Evolutionary conservation across 2,329 filamentous ascomycete genomes (phyloP).

Genomic region (Verticillium klebahnii): DNA sequence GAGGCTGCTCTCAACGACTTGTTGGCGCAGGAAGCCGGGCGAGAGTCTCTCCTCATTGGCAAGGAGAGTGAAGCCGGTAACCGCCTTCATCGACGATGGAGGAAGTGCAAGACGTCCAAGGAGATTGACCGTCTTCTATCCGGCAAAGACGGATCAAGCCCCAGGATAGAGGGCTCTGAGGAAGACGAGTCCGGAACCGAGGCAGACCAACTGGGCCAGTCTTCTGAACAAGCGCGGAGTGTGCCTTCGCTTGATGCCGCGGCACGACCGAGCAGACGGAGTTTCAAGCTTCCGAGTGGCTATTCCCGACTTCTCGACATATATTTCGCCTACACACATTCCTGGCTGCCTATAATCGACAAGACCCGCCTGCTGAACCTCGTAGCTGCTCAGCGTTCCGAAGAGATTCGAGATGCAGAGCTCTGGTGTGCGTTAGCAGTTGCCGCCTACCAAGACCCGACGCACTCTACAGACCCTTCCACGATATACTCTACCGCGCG

Average conservation of each 20-base stretch:
- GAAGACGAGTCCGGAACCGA: constrained; percentile 26
- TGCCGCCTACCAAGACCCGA: constrained; percentile 48
- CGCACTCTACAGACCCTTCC: constrained; percentile 20
- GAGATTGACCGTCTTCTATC: constrained; percentile 61
- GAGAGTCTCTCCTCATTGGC: constrained; percentile 42
- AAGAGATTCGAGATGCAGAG: constrained; percentile 44
- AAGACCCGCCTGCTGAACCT: constrained; percentile 49
- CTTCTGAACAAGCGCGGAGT: not conserved
- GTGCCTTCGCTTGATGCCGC: not conserved
- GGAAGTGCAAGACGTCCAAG: constrained; percentile 55
- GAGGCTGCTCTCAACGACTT: constrained; percentile 54
- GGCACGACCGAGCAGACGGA: not conserved
- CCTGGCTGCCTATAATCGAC: constrained; percentile 71
- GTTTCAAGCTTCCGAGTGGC: constrained; percentile 32
- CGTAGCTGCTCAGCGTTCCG: constrained; percentile 18
- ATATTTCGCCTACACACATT: constrained; percentile 72
- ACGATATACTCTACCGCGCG: constrained; percentile 48
- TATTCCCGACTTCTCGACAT: constrained; percentile 62
- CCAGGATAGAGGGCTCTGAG: constrained; percentile 27
- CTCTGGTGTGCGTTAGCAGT: constrained; percentile 57
- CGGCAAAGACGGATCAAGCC: constrained; percentile 26
- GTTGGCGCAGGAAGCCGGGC: constrained; percentile 39
- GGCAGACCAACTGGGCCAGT: constrained; percentile 8
- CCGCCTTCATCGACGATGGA: constrained; percentile 57
- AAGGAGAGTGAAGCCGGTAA: constrained; percentile 49